Base-by-base conservation (phyloP, 2,329 filamentous ascomycete genomes). In the Exophiala sp. region DNA sequence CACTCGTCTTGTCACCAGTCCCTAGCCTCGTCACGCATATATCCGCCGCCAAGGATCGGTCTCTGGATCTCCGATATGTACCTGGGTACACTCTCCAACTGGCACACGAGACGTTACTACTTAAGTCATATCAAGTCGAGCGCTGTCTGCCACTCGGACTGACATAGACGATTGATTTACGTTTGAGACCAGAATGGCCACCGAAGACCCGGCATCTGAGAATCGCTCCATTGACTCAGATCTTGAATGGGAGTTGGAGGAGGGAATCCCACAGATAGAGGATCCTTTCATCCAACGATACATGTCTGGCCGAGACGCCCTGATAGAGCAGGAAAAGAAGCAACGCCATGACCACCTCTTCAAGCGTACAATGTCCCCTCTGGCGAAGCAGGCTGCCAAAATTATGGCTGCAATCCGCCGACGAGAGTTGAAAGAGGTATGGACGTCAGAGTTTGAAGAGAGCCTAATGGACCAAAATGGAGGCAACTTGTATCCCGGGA, bases 261-360 rank as follows among this genome's bases (percentile, higher is more conserved):
- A 74, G 54, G 75, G 73, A 1, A 66, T 77, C 24, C 75, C 75
- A 44, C 73, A 75, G 55, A 54, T 71, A 10, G 74, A 81, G 8
- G 89, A 95, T 64, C 83, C 86, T 0, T 91, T 95, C 69, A 81
- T 96, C 43, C 83, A 89, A 64, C 84, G 92, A 68, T 96, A 95
- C 66, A 74, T 95, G 36, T 72, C 82, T 40, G 89, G 89, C 18
- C 83, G 91, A 47, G 80, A 86, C 63, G 84, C 83, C 21, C 79
- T 97, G 48, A 87, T 96, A 53, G 78, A 78, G 14, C 82, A 95
- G 67, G 94, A 97, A 70, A 86, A 89, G 71, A 87, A 85, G 65
- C 82, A 88, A 65, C 84, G 91, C 55, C 91, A 90, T 69, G 91
- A 90, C 71, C 75, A 82, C 65, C 79, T 82, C 2, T 94, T 94